Evolutionary conservation across 345 rosid genomes (phyloP).

Genomic region (Sonneratia caseolaris): DNA sequence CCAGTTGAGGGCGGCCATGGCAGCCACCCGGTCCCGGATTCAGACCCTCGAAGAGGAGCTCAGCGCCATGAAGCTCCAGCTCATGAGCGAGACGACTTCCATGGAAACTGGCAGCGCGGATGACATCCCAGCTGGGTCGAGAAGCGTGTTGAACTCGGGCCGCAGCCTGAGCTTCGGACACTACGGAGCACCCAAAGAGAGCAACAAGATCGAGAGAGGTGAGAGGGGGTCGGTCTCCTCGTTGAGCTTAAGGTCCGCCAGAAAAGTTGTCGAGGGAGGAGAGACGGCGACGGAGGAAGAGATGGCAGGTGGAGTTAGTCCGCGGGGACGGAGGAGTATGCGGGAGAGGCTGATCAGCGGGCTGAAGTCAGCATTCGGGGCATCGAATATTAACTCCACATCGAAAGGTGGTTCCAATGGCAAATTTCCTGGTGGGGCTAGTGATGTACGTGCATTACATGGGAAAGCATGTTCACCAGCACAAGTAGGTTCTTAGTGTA

Average conservation of each 20-base stretch:
- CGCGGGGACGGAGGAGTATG: slow-evolving; percentile 20
- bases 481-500: too few species aligned
- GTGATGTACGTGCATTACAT: neutral
- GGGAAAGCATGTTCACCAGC: neutral
- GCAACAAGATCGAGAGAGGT: slow-evolving; percentile 28
- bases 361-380: slow-evolving; percentile 40
- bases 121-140: slow-evolving; percentile 1
- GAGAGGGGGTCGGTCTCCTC: slow-evolving; percentile 24
- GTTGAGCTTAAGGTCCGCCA: slow-evolving; percentile 26
- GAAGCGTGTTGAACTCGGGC: slow-evolving; percentile 16
- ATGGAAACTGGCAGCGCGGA: slow-evolving; percentile 16
- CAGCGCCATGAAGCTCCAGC: slow-evolving; percentile 43
- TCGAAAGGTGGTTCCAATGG: slow-evolving; percentile 5
- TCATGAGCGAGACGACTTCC: slow-evolving; percentile 19
- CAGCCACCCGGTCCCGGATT: slow-evolving; percentile 53
- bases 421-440: slow-evolving; percentile 6
- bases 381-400: slow-evolving; percentile 24
- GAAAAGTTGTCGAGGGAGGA: neutral
- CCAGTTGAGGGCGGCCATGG: slow-evolving; percentile 63
- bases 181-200: slow-evolving; percentile 14
- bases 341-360: slow-evolving; percentile 48
- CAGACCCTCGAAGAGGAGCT: slow-evolving; percentile 61
- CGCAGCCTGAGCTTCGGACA: slow-evolving; percentile 29
- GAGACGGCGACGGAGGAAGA: neutral
- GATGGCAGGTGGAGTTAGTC: slow-evolving; percentile 8